Percentiles rank a stretch among this genome's conserved stretches.
Conservation (phyloP, 2,329 filamentous ascomycete species). For the Graphium sp. region DNA sequence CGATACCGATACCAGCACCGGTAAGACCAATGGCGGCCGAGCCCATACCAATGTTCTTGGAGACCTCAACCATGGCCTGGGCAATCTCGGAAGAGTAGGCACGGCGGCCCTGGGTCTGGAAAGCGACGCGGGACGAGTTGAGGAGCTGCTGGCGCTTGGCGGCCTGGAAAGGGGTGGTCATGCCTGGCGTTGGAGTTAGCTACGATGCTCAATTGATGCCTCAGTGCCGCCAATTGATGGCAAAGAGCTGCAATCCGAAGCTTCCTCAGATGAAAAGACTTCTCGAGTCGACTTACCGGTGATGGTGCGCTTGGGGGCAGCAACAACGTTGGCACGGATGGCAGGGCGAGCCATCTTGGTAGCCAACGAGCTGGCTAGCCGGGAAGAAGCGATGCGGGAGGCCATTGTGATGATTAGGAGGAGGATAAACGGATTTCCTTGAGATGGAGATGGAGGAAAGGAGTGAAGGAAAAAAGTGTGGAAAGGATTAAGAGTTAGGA, state of each 20-base stretch:
- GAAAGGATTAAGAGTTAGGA: constrained; percentile 2
- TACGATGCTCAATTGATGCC: neutral
- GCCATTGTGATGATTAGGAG: constrained; percentile 56
- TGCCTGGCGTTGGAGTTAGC: constrained; percentile 18
- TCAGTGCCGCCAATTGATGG: constrained; percentile 6
- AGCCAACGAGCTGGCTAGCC: constrained; percentile 62
- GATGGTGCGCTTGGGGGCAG: constrained; percentile 60
- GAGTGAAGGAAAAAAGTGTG: constrained; percentile 8
- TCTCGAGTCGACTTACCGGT: constrained; percentile 40
- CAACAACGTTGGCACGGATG: constrained; percentile 45
- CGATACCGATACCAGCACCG: constrained; percentile 89
- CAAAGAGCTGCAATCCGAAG: constrained; percentile 2
- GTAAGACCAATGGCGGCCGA: constrained; percentile 81
- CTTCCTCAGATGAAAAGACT: constrained; percentile 11
- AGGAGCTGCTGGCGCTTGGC: constrained; percentile 59
- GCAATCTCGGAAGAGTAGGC: constrained; percentile 81
- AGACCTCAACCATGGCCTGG: constrained; percentile 77
- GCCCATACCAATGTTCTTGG: constrained; percentile 83
- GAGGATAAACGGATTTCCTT: constrained; percentile 21
- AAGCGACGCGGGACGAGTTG: constrained; percentile 49
- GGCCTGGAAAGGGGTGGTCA: constrained; percentile 51
- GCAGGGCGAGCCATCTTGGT: constrained; percentile 65
- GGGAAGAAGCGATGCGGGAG: constrained; percentile 59
- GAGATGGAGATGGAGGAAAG: constrained; percentile 12
- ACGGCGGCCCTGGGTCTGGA: constrained; percentile 45